Base-by-base conservation (phyloP, 345 rosid species). In the Leavenworthia alabamica region DNA sequence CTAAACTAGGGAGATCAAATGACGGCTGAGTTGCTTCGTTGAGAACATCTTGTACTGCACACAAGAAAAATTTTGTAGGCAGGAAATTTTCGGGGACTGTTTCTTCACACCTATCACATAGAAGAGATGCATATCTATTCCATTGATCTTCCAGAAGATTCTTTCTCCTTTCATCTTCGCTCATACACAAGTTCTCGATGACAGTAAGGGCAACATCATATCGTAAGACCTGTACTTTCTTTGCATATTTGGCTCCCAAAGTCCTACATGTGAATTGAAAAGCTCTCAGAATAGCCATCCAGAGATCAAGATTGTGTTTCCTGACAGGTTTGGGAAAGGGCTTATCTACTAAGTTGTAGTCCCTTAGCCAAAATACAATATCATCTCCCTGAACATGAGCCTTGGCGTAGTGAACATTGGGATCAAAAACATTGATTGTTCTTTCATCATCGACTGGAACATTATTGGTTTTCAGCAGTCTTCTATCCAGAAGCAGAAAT, bases 61-160 rank as follows among this genome's bases (percentile, higher is more conserved):
- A 36, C 23, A 55, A 15, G 19, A 54, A 62, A 6, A 19, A 16
- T 3, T 8, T 23, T n/a, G n/a, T n/a, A n/a, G 27, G 43, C 3
- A 19, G 4, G 57, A 49, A 41, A 61, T 26, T 12, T 35, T 0
- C 6, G 1, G 17, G 2, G 9, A 0, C 22, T 37, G 2, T 35
- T 61, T 29, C 11, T 47, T 62, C 58, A 39, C 68, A 70, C 0
- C 3, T 31, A n/a, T 28, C 37, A 2, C 50, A 28, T 2, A 70
- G 44, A 62, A 70, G 55, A 46, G 68, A 62, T 62, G 68, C 74
- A 62, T 70, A 62, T 1, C 9, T 62, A 33, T 29, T 53, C 63
- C 57, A 54, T 0, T 62, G 56, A 22, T 45, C 15, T 53, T 54
- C 35, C 15, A 7, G 31, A 13, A 37, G 45, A 22, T 56, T 56